Evolutionary conservation across 2,329 filamentous ascomycete genomes (phyloP), one percentile per base, ranked within the genome.

Genomic region (Alternaria angustiovoidea): DNA sequence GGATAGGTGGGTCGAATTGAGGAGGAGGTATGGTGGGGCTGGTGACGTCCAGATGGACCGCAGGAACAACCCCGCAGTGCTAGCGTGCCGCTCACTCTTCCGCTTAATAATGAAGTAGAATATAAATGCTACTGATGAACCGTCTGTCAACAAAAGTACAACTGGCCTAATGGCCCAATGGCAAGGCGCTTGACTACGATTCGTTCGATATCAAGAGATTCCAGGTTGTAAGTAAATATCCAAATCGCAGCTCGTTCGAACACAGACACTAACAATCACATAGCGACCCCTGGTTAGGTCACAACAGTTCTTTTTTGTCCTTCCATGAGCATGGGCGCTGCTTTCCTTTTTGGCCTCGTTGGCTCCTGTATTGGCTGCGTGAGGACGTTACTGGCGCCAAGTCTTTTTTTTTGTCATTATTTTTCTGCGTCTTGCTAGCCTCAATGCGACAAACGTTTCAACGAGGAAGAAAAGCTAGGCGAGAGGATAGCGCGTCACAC

Each of bases 121-220:
- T 22, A 22, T 22, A 22, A 22, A 22, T 22, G 22, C 2, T 26
- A 7, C 7, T 26, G 7, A 26, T 7, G 5, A 26, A 26, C 24
- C 14, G 6, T 4, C 3, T 16, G 12, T 38, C 54, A 68, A 53
- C 41, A 47, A 11, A 12, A 43, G 16, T 24, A 63, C 34, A 61
- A 64, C 59, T 54, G 71, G 71, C 60, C 68, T 62, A 68, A 70
- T 84, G 82, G 82, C 82, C 82, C 81, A 84, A 84, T 84, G 82
- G 82, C 81, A 84, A 84, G 82, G 82, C 81, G 82, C 81, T 83
- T 84, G 82, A 84, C 82, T 84, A 84, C 82, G 82, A 83, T 70
- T 62, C n/a, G 16, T 51, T 51, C 42, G 61, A 49, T 46, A 74
- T 74, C 71, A 74, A 72, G 69, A 74, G 71, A 74, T 73, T 72